Evolutionary conservation across 345 rosid genomes (phyloP), one percentile per base, ranked within the genome.

Genomic region (Turnera subulata): DNA sequence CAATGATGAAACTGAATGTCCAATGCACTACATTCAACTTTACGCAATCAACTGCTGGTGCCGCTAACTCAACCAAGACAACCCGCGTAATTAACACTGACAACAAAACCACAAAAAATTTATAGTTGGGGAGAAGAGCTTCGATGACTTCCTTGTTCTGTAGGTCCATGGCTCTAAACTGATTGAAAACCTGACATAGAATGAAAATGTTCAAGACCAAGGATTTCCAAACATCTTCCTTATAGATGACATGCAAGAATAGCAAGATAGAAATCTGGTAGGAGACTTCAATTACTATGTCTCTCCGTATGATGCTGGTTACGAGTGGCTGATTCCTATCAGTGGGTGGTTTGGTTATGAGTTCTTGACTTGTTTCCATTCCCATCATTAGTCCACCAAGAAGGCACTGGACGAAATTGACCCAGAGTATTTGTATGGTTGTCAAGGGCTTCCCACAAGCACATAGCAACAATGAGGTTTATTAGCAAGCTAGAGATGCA

Each of bases 161-260:
- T 1, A 55, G 20, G 45, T 25, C 11, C 60, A 64, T 63, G 53
- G 21, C 49, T 1, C 50, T 52, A 22, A 68, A 60, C 38, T 21
- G 67, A 51, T 64, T 55, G 59, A 64, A 50, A 15, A 73, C 33
- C 58, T 73, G 77, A 51, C 66, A 59, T 13, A 68, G 47, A 15
- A 56, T 23, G 60, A 73, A 68, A 29, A 20, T 35, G 16, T 21
- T 65, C 55, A 56, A 69, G 65, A 57, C 53, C 56, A 64, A 11
- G 9, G 64, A 17, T 44, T 53, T 51, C 46, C 46, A 51, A 13
- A 24, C 19, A 7, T 62, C 53, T 33, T 42, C 53, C 11, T 39
- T 57, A 38, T 40, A 48, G 14, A 0, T 11, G 19, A 59, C 56
- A 11, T 56, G 71, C 26, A 65, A 43, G 23, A 20, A 33, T 55